A percentile compares a stretch with the other conserved stretches of the same genome.
Conservation (phyloP, 306 rosid genomes). For the Trichosanthes cucumerina region DNA sequence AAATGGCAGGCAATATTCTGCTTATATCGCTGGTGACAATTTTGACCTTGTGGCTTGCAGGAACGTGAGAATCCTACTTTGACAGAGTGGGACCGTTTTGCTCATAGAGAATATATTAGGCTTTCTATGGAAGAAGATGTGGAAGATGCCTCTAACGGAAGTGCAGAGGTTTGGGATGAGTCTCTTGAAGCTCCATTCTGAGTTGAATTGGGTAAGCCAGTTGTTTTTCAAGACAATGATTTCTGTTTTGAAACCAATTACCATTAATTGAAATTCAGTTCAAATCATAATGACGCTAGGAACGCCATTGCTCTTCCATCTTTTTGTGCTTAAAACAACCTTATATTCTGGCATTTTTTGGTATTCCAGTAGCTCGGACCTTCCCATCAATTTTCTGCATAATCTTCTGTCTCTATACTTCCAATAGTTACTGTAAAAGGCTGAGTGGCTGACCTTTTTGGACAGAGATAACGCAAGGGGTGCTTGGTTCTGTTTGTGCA, state of each 20-base stretch:
- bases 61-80: slow-evolving; percentile 98
- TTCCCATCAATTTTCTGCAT: background rate
- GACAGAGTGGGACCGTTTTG: slow-evolving; percentile 99
- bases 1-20: background rate
- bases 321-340: background rate
- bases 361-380: background rate
- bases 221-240: background rate
- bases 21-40: slow-evolving; percentile 3
- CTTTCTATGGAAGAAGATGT: slow-evolving; percentile 99
- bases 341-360: background rate
- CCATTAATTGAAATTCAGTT: background rate
- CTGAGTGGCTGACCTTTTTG: background rate
- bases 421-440: background rate
- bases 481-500: background rate
- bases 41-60: slow-evolving; percentile 36
- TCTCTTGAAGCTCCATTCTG: slow-evolving; percentile 95
- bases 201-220: slow-evolving; percentile 36
- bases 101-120: slow-evolving; percentile 97
- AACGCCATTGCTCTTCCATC: background rate
- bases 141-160: slow-evolving; percentile 97
- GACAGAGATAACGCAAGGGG: background rate
- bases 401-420: background rate
- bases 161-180: slow-evolving; percentile 99
- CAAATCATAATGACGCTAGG: background rate
- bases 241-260: background rate